Percentiles rank a stretch among this genome's conserved stretches.
Conservation (phyloP, 208 protist species). For the Crithidia thermophila region DNA sequence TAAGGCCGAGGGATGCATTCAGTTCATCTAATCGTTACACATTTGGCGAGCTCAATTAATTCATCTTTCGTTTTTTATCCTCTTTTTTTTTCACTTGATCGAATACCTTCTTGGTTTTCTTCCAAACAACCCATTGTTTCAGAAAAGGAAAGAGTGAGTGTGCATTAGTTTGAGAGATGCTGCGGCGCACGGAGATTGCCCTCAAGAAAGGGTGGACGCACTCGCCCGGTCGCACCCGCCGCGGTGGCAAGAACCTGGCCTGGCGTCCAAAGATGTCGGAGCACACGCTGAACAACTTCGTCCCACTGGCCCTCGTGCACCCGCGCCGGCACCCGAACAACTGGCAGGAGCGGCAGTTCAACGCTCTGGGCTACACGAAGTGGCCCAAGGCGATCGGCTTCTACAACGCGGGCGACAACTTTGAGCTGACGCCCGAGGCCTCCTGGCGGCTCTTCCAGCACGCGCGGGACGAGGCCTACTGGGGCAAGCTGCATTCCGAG, state of each 20-base stretch:
- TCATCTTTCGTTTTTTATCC: too few species aligned
- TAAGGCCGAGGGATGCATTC: too few species aligned
- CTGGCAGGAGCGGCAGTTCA: slow-evolving; percentile 89
- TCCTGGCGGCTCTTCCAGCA: slow-evolving; percentile 72
- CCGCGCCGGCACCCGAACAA: slow-evolving; percentile 82
- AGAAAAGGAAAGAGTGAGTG: not conserved
- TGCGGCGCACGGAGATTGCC: slow-evolving; percentile 54
- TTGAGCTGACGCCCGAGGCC: slow-evolving; percentile 87
- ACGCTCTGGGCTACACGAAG: slow-evolving; percentile 82
- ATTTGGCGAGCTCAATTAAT: too few species aligned
- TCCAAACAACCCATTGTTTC: too few species aligned
- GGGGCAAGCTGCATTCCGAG: slow-evolving; percentile 84
- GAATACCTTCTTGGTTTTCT: too few species aligned
- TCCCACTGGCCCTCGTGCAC: slow-evolving; percentile 83
- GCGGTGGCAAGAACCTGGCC: slow-evolving; percentile 90
- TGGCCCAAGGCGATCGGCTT: slow-evolving; percentile 92
- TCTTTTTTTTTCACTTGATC: too few species aligned
- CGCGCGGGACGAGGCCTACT: slow-evolving; percentile 76
- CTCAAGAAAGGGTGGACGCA: slow-evolving; percentile 92
- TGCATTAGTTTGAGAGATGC: slow-evolving; percentile 35
- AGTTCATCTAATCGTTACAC: too few species aligned
- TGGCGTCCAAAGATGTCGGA: slow-evolving; percentile 88
- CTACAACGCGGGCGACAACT: slow-evolving; percentile 92
- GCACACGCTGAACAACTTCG: slow-evolving; percentile 61
- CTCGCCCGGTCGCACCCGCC: slow-evolving; percentile 73